These are phyloP conservation scores for Fusarium armeniacum DNA, from an alignment of 2,329 filamentous ascomycete genomes.

Conservation along the genomic window DNA sequence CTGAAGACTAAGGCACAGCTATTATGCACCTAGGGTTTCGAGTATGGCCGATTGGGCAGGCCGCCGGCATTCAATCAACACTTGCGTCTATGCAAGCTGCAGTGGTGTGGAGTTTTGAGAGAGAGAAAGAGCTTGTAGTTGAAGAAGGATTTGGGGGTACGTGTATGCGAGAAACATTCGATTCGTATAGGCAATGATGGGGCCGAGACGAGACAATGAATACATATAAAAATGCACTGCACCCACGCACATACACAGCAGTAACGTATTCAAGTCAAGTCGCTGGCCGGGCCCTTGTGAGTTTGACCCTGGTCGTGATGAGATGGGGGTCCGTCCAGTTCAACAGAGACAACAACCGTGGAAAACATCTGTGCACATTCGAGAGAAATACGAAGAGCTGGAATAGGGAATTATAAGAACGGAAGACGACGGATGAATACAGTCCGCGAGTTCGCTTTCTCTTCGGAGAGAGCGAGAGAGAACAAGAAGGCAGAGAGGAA, in stretches of 20 bases:
- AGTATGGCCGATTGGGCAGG: constrained; percentile 28
- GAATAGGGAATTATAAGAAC: constrained; percentile 25
- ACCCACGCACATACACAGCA: constrained; percentile 1
- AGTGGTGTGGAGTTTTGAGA: constrained; percentile 29
- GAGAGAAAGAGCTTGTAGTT: constrained; percentile 5
- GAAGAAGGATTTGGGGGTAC: constrained; percentile 12
- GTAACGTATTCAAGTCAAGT: constrained; percentile 12
- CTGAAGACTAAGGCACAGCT: constrained; percentile 16
- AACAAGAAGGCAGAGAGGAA: constrained; percentile 28
- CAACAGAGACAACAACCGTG: constrained; percentile 2
- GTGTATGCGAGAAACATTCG: constrained; percentile 8
- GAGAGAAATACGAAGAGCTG: constrained; percentile 10
- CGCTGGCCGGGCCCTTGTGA: constrained; percentile 4
- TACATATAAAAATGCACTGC: constrained; percentile 3
- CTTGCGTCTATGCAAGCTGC: constrained; percentile 23
- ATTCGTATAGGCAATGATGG: constrained; percentile 5
- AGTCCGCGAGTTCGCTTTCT: constrained; percentile 6
- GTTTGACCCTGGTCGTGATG: constrained; percentile 7
- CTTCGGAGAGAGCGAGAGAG: constrained; percentile 20
- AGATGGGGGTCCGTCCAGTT: constrained; percentile 1
- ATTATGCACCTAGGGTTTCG: constrained; percentile 21
- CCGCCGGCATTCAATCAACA: constrained; percentile 24
- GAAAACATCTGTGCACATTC: constrained; percentile 8
- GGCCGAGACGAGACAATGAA: constrained; percentile 12
- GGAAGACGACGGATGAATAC: constrained; percentile 15